Conservation (phyloP, 441 rosid species). For the Daphne laureola region DNA sequence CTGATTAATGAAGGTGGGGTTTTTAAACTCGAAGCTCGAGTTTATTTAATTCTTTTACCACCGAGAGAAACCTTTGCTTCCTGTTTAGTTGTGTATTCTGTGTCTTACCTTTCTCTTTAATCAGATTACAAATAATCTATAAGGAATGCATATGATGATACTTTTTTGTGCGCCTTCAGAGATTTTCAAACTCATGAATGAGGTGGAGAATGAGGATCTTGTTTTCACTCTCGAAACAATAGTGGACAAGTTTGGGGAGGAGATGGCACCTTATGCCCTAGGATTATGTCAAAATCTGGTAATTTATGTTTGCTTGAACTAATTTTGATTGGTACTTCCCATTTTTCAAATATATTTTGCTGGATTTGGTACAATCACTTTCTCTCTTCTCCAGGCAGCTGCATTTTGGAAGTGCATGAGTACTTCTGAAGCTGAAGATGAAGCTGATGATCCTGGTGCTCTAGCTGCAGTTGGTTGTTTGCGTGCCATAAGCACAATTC, state of each 20-base stretch:
- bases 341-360: conserved; percentile 1
- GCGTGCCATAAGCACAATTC: conserved; percentile 98
- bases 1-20: neutral
- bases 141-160: neutral
- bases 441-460: conserved; percentile 95
- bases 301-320: conserved; percentile 17
- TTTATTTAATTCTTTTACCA: neutral
- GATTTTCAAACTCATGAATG: conserved; percentile 96
- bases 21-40: neutral
- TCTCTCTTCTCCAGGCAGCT: conserved; percentile 51
- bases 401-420: conserved; percentile 98
- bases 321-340: neutral
- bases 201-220: conserved; percentile 98
- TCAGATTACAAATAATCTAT: neutral
- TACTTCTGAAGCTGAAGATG: conserved; percentile 84
- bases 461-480: conserved; percentile 98
- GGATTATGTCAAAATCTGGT: conserved; percentile 99
- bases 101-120: neutral
- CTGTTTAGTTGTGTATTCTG: neutral
- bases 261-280: conserved; percentile 96
- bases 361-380: conserved; percentile 13
- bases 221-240: conserved; percentile 94
- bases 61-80: neutral
- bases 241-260: conserved; percentile 98
- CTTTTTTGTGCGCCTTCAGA: conserved; percentile 35